Evolutionary conservation across 2,329 filamentous ascomycete species (phyloP).

Genomic region (Colletotrichum sp.): DNA sequence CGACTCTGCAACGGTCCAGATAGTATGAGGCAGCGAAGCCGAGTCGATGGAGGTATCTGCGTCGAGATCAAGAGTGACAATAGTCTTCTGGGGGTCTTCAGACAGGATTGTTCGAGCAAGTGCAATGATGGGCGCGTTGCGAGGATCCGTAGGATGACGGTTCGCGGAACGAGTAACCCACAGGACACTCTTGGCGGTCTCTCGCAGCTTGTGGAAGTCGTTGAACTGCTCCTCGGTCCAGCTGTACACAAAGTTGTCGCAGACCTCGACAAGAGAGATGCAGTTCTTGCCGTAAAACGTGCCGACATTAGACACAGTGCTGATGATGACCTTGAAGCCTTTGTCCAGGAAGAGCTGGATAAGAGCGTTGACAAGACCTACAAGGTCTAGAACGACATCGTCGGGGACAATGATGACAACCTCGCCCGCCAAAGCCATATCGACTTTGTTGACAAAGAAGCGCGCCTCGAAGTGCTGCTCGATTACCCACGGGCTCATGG

Average conservation of each 20-base stretch:
- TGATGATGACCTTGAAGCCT: too few relatives aligned
- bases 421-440: too few relatives aligned
- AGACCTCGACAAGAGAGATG: too few relatives aligned
- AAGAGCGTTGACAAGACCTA: not conserved
- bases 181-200: conserved; percentile 41
- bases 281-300: too few relatives aligned
- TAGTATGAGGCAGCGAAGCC: conserved; percentile 30
- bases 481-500: not conserved
- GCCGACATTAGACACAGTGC: too few relatives aligned
- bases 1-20: conserved; percentile 24
- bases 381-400: too few relatives aligned
- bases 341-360: not conserved
- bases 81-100: conserved; percentile 48
- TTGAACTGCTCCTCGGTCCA: conserved; percentile 45
- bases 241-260: conserved; percentile 36
- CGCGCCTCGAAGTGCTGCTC: conserved; percentile 8
- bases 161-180: conserved; percentile 54
- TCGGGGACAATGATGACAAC: conserved; percentile 7
- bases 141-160: conserved; percentile 37
- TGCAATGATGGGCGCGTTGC: conserved; percentile 46
- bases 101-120: conserved; percentile 54
- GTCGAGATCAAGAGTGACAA: conserved; percentile 49
- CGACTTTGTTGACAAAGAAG: not conserved
- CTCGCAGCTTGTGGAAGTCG: conserved; percentile 44
- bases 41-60: conserved; percentile 21